These are phyloP conservation scores for Blastobotrys proliferans DNA, from an alignment of 1,139 yeast species.

Conservation along the genomic window DNA sequence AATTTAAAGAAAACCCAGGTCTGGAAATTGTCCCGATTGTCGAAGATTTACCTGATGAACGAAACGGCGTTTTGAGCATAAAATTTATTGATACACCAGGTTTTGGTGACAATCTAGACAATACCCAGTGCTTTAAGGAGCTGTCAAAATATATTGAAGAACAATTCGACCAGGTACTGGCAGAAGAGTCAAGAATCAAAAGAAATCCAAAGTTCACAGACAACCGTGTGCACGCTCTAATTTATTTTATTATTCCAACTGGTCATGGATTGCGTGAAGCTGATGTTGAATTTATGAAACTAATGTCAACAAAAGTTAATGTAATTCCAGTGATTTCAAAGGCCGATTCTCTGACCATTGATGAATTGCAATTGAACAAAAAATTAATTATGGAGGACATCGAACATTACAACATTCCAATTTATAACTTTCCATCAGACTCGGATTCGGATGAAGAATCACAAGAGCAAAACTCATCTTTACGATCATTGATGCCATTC, in stretches of 20 bases:
- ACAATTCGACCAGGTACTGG: slow-evolving; percentile 89
- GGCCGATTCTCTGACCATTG: slow-evolving; percentile 79
- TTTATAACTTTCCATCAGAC: slow-evolving; percentile 74
- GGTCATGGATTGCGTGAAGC: slow-evolving; percentile 76
- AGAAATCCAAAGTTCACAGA: slow-evolving; percentile 80
- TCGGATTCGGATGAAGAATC: slow-evolving; percentile 46
- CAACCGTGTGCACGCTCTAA: slow-evolving; percentile 67
- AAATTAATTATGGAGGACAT: slow-evolving; percentile 67
- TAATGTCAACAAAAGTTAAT: slow-evolving; percentile 76
- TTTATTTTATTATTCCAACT: slow-evolving; percentile 68
- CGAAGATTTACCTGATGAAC: slow-evolving; percentile 43
- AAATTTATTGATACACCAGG: slow-evolving; percentile 68
- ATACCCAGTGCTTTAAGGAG: slow-evolving; percentile 63
- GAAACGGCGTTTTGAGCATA: slow-evolving; percentile 73
- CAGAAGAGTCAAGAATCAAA: slow-evolving; percentile 90
- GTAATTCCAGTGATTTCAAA: slow-evolving; percentile 83
- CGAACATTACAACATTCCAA: slow-evolving; percentile 73
- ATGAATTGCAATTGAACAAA: slow-evolving; percentile 71
- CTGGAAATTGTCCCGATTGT: slow-evolving; percentile 44
- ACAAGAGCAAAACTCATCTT: slow-evolving; percentile 55
- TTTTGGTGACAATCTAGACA: slow-evolving; percentile 70
- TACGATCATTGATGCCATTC: slow-evolving; percentile 77
- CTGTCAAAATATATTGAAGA: slow-evolving; percentile 75
- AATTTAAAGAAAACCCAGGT: slow-evolving; percentile 45
- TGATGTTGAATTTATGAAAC: slow-evolving; percentile 74